These are phyloP conservation scores for Xylaria sp. DNA, from an alignment of 495 filamentous ascomycete species.

Conservation along the genomic window DNA sequence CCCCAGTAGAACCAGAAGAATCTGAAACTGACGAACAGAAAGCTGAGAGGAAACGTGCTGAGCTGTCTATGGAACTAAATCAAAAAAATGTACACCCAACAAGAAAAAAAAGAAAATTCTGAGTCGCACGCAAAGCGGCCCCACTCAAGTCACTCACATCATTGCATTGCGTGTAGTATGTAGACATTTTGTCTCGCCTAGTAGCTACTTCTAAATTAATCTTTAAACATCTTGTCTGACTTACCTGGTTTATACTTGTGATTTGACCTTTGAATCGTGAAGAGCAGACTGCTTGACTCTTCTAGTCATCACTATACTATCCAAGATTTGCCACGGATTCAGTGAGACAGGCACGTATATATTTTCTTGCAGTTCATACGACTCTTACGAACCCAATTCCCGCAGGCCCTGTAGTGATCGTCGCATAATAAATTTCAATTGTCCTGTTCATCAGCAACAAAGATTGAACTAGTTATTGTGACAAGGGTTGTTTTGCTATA, in stretches of 20 bases:
- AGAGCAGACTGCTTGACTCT: not conserved
- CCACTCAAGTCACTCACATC: not conserved
- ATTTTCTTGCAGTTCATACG: not conserved
- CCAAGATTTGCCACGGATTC: not conserved
- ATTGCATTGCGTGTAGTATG: not conserved
- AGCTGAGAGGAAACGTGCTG: slow-evolving; percentile 67
- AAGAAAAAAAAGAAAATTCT: slow-evolving; percentile 74
- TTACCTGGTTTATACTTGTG: not conserved
- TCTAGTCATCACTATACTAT: not conserved
- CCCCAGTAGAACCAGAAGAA: slow-evolving; percentile 26
- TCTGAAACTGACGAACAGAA: slow-evolving; percentile 54
- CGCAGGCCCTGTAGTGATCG: not conserved
- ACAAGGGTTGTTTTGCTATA: not conserved
- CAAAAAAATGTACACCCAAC: slow-evolving; percentile 66
- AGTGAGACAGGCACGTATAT: not conserved
- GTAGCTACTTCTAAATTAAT: not conserved
- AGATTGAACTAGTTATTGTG: not conserved
- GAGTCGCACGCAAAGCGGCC: slow-evolving; percentile 9
- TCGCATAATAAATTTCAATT: too few species aligned
- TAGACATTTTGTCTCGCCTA: not conserved
- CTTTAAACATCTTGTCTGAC: not conserved
- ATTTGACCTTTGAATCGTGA: not conserved
- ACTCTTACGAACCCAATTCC: not conserved
- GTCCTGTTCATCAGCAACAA: not conserved
- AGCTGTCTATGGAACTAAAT: slow-evolving; percentile 70